Percentiles rank a stretch among this genome's conserved stretches.
Evolutionary conservation across 2,329 filamentous ascomycete species (phyloP).

Genomic region (Xylaria hypoxylon): DNA sequence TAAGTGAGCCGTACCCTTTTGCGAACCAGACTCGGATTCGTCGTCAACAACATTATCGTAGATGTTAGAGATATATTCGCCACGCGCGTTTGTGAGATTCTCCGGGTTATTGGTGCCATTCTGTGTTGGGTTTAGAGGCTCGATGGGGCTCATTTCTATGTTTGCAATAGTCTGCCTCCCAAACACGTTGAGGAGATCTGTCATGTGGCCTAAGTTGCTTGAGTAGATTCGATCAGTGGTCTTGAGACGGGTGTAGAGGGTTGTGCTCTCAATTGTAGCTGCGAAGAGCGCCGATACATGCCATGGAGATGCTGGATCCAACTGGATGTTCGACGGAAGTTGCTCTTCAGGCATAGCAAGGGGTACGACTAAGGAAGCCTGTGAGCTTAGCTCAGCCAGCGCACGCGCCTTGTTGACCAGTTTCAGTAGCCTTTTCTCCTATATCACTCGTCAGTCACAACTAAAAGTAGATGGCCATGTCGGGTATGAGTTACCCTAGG

Average conservation of each 20-base stretch:
- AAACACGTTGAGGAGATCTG: conserved; percentile 75
- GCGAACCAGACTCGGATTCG: conserved; percentile 43
- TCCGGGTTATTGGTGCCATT: conserved; percentile 42
- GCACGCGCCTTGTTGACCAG: conserved; percentile 80
- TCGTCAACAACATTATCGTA: conserved; percentile 51
- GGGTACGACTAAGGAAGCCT: conserved; percentile 83
- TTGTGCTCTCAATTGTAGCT: conserved; percentile 81
- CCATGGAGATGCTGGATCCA: conserved; percentile 79
- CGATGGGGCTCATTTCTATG: conserved; percentile 73
- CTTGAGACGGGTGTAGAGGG: conserved; percentile 78
- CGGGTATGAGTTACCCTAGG: conserved; percentile 59
- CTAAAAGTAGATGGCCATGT: conserved; percentile 2
- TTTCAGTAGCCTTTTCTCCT: conserved; percentile 73
- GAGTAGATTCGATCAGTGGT: conserved; percentile 55
- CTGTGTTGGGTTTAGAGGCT: conserved; percentile 48
- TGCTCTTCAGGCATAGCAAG: conserved; percentile 70
- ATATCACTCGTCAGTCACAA: conserved; percentile 46
- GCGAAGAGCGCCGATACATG: conserved; percentile 81
- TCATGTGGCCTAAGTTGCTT: conserved; percentile 70
- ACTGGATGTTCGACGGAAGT: conserved; percentile 66
- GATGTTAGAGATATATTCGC: conserved; percentile 48
- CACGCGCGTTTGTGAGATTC: conserved; percentile 45
- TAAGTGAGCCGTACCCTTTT: conserved; percentile 51
- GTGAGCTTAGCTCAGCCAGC: conserved; percentile 73
- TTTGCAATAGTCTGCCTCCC: conserved; percentile 85